Evolutionary conservation across 805 yeast species (phyloP).

Genomic region (Ogataea pini): DNA sequence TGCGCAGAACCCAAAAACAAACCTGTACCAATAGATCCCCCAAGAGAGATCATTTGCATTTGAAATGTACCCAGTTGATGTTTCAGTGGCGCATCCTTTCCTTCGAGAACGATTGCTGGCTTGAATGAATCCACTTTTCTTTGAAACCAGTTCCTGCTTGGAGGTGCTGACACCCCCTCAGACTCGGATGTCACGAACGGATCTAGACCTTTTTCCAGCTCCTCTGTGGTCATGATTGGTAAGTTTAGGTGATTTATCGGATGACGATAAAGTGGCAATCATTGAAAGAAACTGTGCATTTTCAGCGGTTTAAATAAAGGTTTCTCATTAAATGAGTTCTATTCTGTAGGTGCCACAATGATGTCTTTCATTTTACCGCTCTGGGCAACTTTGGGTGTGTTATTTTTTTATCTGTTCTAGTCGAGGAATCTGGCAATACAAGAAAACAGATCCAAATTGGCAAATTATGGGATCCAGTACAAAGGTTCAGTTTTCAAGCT

Average conservation of each 20-base stretch:
- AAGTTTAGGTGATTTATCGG: neutral
- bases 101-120: conserved; percentile 30
- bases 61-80: conserved; percentile 40
- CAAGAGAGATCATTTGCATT: conserved; percentile 66
- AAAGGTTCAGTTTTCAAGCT: no score
- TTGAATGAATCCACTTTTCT: conserved; percentile 28
- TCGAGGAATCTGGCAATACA: no score
- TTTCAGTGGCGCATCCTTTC: conserved; percentile 12
- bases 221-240: neutral
- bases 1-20: conserved; percentile 66
- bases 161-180: neutral
- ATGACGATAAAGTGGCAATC: neutral
- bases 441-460: no score
- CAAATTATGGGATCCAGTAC: no score
- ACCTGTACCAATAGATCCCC: conserved; percentile 71
- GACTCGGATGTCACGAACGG: neutral
- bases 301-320: neutral
- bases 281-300: neutral
- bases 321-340: neutral
- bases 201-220: neutral
- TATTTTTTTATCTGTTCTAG: neutral
- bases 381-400: no score
- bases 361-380: neutral
- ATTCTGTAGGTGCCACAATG: neutral
- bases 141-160: conserved; percentile 15